A percentile compares a stretch with the other conserved stretches of the same genome.
Conservation (phyloP, 202 grass and related monocot genomes). For the Panicum hallii region DNA sequence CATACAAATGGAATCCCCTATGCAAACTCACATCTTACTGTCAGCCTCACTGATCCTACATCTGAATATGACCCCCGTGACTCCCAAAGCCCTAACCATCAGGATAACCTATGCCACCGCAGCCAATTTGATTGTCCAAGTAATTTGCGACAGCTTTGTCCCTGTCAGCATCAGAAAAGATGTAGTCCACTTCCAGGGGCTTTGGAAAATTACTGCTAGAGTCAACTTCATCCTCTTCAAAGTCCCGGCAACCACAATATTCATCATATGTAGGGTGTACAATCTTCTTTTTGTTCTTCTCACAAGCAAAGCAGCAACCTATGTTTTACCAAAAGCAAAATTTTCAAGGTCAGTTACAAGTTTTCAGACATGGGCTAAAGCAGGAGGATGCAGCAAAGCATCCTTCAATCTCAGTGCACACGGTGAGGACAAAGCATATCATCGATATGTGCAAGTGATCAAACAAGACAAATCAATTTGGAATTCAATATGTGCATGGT, state of each 20-base stretch:
- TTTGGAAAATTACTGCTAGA: neutral
- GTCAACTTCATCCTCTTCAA: conserved; percentile 21
- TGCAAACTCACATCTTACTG: neutral
- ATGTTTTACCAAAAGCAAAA: no score
- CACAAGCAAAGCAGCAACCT: conserved; percentile 38
- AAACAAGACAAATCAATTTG: no score
- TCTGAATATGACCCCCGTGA: neutral
- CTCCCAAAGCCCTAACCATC: no score
- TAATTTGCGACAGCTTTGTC: neutral
- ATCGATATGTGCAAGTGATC: no score
- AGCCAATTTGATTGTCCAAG: neutral
- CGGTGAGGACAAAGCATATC: no score
- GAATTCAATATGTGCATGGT: no score
- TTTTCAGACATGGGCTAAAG: neutral
- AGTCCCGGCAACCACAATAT: neutral
- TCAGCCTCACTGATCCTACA: neutral
- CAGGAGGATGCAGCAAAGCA: neutral
- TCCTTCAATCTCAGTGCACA: no score
- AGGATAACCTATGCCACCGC: neutral
- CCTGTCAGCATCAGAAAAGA: conserved; percentile 4
- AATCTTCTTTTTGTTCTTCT: conserved; percentile 29
- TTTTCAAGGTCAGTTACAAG: neutral
- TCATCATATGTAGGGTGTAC: conserved; percentile 28
- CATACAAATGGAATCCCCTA: no score
- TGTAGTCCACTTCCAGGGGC: conserved; percentile 16